Base-by-base conservation (phyloP, 139 green algal genomes). In the Nannochloris sp. region DNA sequence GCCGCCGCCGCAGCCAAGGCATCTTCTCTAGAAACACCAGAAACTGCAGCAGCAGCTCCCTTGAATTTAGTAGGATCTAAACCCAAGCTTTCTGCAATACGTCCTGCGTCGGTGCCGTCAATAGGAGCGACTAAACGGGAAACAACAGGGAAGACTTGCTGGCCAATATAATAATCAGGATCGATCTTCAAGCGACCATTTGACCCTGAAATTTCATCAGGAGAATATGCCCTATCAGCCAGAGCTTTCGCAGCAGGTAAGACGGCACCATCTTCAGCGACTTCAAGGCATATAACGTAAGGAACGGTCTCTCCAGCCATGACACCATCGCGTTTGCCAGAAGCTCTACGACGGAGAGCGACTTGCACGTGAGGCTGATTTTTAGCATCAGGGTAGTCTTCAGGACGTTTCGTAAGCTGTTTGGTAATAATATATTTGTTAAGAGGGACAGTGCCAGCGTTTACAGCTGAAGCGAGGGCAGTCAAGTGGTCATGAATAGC, bases 371-470 rank as follows among this genome's bases (percentile, higher is more conserved):
- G 93, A 38, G 93, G 85, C 81, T 99, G 93, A 51, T 72, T 85
- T 23, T 80, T 81, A 4, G 90, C 93, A 61, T 99, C 93, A 0
- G 93, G 87, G 76, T 99, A 99, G 61, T 97, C 93, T 67, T 95
- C 77, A 3, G 87, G 89, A 19, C 75, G 64, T 80, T 96, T 96
- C 37, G 93, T 97, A 30, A 99, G 86, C 81, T 96, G 85, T 85
- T 98, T 98, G 60, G 87, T 96, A 76, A 99, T 96, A 39, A 96
- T 68, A 53, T 90, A 98, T 70, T 92, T 90, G 65, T 85, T 73
- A 33, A 96, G 61, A 1, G 80, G 73, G n/a, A 97, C 73, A 42
- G 65, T 32, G 4, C 84, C 85, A 1, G 25, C 71, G 12, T 73
- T 61, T 67, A 97, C 58, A 53, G 69, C 67, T 48, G 57, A 62